Evolutionary conservation across 192 early-diverging fungal genomes (phyloP), one percentile per base, ranked within the genome.

Genomic region (Jimgerdemannia flammicorona): DNA sequence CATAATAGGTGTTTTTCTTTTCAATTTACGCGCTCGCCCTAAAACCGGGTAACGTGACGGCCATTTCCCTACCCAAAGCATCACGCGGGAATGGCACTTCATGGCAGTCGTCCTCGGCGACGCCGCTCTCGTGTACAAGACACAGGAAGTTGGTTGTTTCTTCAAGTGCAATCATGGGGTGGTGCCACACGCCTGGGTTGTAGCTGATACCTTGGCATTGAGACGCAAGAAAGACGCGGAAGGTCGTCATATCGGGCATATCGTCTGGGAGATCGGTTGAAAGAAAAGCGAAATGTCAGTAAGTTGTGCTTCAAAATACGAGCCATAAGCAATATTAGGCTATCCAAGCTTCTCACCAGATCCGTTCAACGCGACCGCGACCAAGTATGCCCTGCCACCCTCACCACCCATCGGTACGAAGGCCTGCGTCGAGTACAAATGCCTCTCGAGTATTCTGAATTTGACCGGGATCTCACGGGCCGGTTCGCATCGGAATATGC

Each of bases 171-270:
- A 97, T 85, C 94, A 97, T 96, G 18, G 95, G 95, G 80, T 95
- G 93, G 78, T 97, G 95, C 95, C 95, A 97, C 66, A 90, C 87
- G 77, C 92, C 93, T 14, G 89, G 85, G 70, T 85, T 82, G 80
- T 97, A 97, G 81, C 90, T 95, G 74, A 97, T 87, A 3, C 93
- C 95, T 83, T 96, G 94, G 8, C 83, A 88, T 18, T 83, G 85
- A 72, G 75, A 82, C 18, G 88, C 93, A 40, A 92, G 81, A 79
- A 96, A 95, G 3, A 93, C 93, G 29, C 86, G 88, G 19, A 97
- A 73, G 2, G 94, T 93, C 65, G 72, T 78, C 77, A 92, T 72
- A 78, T 95, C 91, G 43, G 95, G 95, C 64, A 74, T 86, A 67
- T 93, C 92, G 44, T 89, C 89, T 71, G 64, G 49, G 9, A 44